Evolutionary conservation across 2,329 filamentous ascomycete species (phyloP).

Genomic region (Cordyceps cateniannulata): DNA sequence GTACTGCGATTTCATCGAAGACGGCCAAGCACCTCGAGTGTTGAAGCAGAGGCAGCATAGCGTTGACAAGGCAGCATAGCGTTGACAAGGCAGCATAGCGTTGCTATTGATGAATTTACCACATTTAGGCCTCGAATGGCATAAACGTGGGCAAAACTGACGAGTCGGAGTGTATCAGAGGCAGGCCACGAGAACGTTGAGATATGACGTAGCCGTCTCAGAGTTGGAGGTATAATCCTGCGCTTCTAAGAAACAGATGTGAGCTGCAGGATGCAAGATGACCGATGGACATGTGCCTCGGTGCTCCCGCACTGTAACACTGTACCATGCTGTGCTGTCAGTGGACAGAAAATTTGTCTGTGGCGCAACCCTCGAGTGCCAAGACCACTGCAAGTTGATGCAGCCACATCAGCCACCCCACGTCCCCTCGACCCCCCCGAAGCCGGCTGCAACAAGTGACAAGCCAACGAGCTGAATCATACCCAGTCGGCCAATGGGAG

Average conservation of each 20-base stretch:
- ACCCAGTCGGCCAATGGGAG: conserved; percentile 2
- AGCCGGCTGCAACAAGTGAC: conserved; percentile 4
- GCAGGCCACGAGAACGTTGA: background rate
- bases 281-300: background rate
- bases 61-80: too few relatives aligned
- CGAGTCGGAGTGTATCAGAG: background rate
- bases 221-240: background rate
- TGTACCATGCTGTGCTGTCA: background rate
- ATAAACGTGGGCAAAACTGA: background rate
- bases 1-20: too few relatives aligned
- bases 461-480: background rate
- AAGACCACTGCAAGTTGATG: background rate
- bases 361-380: background rate
- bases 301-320: background rate
- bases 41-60: background rate
- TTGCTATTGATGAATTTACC: background rate
- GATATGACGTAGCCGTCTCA: background rate
- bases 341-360: background rate
- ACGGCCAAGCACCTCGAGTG: too few relatives aligned
- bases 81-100: too few relatives aligned
- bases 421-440: background rate
- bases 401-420: background rate
- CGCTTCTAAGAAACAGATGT: background rate
- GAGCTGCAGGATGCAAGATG: conserved; percentile 2
- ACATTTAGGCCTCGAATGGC: background rate